phyloP scores from a whole-genome alignment of 768 basidiomycete species.

The Pseudohyphozyma bogoriensis region DNA sequence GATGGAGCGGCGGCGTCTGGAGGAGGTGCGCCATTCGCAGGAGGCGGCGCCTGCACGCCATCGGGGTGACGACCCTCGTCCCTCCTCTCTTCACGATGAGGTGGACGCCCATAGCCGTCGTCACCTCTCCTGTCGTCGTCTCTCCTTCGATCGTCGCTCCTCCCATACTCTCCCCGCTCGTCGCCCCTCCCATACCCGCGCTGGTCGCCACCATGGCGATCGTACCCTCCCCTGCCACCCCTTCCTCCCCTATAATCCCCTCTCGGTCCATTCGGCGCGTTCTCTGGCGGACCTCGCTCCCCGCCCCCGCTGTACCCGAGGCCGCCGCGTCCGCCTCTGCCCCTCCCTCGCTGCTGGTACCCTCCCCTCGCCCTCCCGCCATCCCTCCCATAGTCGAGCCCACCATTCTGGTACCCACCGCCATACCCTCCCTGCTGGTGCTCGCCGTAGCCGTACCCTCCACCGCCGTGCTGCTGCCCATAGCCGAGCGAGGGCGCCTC shows the following conservation, averaged over 20 bases:
- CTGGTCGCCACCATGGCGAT: slow-evolving; percentile 6
- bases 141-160: slow-evolving; percentile 10
- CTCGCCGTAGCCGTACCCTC: slow-evolving; percentile 38
- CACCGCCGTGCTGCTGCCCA: slow-evolving; percentile 37
- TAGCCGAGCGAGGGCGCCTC: not conserved
- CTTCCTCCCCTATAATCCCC: not conserved
- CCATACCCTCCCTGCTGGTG: slow-evolving; percentile 40
- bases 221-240: slow-evolving; percentile 30
- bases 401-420: slow-evolving; percentile 36
- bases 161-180: too few relatives aligned
- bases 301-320: slow-evolving; percentile 9
- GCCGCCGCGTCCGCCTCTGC: slow-evolving; percentile 13
- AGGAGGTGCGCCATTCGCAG: slow-evolving; percentile 25
- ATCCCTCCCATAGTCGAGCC: slow-evolving; percentile 45
- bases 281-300: slow-evolving; percentile 17
- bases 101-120: slow-evolving; percentile 40
- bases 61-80: too few relatives aligned
- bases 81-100: too few relatives aligned
- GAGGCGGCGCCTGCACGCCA: too few relatives aligned
- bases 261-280: not conserved
- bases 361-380: slow-evolving; percentile 35
- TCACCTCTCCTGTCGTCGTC: slow-evolving; percentile 27
- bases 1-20: not conserved
- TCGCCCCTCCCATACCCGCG: not conserved
- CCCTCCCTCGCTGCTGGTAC: not conserved